phyloP scores from a whole-genome alignment of 257 asterid species.

The Handroanthus guayacan region DNA sequence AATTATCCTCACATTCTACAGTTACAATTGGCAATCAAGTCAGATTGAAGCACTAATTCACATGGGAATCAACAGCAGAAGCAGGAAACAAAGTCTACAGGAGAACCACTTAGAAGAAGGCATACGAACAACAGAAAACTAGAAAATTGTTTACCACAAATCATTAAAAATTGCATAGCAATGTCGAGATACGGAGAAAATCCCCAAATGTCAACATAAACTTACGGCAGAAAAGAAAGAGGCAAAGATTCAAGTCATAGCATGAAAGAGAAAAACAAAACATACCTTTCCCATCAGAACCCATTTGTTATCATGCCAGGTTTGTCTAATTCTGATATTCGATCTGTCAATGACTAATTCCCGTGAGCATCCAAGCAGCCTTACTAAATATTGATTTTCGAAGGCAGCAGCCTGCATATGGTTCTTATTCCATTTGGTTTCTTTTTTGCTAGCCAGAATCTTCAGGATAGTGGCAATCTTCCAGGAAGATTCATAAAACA shows the following conservation, averaged over 20 bases:
- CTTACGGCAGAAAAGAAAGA: not conserved
- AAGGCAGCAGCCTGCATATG: constrained; percentile 27
- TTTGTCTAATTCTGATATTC: constrained; percentile 59
- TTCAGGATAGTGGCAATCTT: constrained; percentile 62
- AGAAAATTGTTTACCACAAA: not conserved
- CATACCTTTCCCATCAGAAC: constrained; percentile 61
- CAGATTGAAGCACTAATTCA: constrained; percentile 8
- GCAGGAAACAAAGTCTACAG: constrained; percentile 7
- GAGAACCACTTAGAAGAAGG: not conserved
- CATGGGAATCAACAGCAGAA: not conserved
- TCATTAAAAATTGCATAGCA: not conserved
- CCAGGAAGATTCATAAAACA: constrained; percentile 72
- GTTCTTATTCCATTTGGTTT: constrained; percentile 30
- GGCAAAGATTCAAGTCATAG: not conserved
- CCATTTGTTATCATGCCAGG: constrained; percentile 77
- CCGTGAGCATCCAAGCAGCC: constrained; percentile 66
- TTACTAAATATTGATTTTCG: constrained; percentile 55
- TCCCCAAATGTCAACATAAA: not conserved
- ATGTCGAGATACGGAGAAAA: not conserved
- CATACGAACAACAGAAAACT: constrained; percentile 18
- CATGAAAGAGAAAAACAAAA: constrained; percentile 7
- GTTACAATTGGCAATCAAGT: not conserved
- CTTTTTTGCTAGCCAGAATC: constrained; percentile 43
- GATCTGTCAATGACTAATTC: constrained; percentile 55
- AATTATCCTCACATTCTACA: not conserved